Evolutionary conservation across 2,329 filamentous ascomycete species (phyloP).

Genomic region (Diaporthe eres): DNA sequence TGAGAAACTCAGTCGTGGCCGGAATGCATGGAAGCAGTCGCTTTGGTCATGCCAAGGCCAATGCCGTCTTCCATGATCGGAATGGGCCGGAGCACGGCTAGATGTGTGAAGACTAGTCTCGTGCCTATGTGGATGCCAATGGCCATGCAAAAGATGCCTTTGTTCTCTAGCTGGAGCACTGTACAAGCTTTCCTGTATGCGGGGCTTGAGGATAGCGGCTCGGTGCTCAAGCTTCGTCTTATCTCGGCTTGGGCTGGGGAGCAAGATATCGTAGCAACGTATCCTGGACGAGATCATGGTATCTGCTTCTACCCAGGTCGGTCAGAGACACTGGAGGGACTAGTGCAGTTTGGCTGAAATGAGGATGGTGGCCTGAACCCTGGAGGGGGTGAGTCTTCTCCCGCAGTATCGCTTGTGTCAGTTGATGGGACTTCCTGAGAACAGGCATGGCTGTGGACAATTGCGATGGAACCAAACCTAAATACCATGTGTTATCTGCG

Average conservation of each 20-base stretch:
- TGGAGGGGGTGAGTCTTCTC: no score
- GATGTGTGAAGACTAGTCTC: background rate
- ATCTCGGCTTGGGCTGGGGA: background rate
- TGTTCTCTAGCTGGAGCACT: background rate
- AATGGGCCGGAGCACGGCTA: background rate
- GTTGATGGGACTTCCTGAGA: background rate
- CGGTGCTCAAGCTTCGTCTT: background rate
- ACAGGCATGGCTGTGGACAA: background rate
- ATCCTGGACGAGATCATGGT: background rate
- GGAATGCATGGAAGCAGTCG: background rate
- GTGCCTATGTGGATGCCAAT: background rate
- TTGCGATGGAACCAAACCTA: background rate
- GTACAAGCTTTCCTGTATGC: slow-evolving; percentile 1
- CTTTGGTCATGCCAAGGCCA: background rate
- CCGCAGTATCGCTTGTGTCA: background rate
- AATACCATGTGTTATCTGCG: background rate
- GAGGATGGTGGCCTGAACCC: background rate
- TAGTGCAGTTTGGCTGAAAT: background rate
- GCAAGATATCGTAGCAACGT: background rate
- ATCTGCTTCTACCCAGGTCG: background rate
- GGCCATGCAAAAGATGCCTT: background rate
- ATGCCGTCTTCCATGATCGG: background rate
- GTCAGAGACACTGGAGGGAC: background rate
- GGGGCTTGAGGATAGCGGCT: background rate
- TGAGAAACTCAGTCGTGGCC: background rate